Evolutionary conservation across 2,329 filamentous ascomycete genomes (phyloP).

Genomic region (Stemphylium vesicarium): DNA sequence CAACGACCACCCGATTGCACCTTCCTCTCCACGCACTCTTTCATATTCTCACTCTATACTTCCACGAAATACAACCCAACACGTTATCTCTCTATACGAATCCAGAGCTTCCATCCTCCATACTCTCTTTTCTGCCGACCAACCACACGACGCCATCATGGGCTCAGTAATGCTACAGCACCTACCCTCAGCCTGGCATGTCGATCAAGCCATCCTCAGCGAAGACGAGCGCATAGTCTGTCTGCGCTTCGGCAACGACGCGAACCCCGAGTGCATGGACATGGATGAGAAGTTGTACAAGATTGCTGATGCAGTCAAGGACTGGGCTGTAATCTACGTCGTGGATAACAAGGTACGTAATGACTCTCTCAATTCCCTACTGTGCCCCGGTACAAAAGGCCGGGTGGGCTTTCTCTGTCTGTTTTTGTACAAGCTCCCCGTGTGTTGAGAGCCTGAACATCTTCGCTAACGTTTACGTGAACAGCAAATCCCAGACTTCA

Average conservation of each 20-base stretch:
- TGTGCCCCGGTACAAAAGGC: too few relatives aligned
- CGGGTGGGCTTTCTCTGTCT: background rate
- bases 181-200: slow-evolving; percentile 89
- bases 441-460: too few relatives aligned
- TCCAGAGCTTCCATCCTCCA: too few relatives aligned
- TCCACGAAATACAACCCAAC: background rate
- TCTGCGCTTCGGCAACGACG: slow-evolving; percentile 86
- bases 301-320: slow-evolving; percentile 67
- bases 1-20: background rate
- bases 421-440: too few relatives aligned
- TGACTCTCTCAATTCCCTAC: too few relatives aligned
- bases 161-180: slow-evolving; percentile 90
- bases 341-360: slow-evolving; percentile 73
- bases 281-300: slow-evolving; percentile 35
- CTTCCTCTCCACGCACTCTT: background rate
- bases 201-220: slow-evolving; percentile 81
- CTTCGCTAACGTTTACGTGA: background rate
- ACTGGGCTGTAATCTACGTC: slow-evolving; percentile 82
- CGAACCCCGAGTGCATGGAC: slow-evolving; percentile 68
- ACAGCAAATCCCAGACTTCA: slow-evolving; percentile 75
- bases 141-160: slow-evolving; percentile 48
- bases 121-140: too few relatives aligned
- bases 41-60: background rate
- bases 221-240: slow-evolving; percentile 89
- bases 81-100: too few relatives aligned